Conservation (phyloP, 2,329 filamentous ascomycete genomes). For the Berkeleyomyces rouxiae region DNA sequence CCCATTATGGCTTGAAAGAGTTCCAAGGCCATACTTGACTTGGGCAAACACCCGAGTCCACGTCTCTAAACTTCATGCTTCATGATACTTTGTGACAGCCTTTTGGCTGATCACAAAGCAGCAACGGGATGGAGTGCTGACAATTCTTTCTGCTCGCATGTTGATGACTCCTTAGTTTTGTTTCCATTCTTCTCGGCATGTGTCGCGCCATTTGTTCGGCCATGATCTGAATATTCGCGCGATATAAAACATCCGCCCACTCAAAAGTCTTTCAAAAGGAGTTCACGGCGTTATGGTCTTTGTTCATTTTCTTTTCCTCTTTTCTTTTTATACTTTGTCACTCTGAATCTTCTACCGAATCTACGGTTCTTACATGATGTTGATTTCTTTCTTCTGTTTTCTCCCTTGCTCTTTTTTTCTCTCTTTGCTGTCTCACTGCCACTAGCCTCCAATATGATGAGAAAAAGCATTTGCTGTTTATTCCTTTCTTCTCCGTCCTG, state of each 20-base stretch:
- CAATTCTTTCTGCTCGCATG: neutral
- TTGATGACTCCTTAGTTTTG: neutral
- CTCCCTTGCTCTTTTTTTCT: neutral
- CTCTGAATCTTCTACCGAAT: neutral
- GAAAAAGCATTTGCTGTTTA: neutral
- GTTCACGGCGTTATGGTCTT: neutral
- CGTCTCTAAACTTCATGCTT: neutral
- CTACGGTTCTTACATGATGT: neutral
- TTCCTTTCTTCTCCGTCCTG: neutral
- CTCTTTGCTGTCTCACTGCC: neutral
- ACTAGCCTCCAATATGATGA: conserved; percentile 2
- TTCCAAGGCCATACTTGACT: neutral
- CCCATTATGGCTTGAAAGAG: neutral
- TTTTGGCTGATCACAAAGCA: neutral
- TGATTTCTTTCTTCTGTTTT: neutral
- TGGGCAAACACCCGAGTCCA: neutral
- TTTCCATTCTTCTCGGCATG: neutral
- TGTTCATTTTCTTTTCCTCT: neutral
- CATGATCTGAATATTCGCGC: neutral
- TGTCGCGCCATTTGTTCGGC: neutral
- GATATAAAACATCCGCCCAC: neutral
- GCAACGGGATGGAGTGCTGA: neutral
- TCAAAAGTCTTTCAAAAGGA: conserved; percentile 3
- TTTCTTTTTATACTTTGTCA: neutral
- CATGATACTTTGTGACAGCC: neutral